phyloP scores from a whole-genome alignment of 2,329 filamentous ascomycete genomes.

The Mycogone perniciosa region DNA sequence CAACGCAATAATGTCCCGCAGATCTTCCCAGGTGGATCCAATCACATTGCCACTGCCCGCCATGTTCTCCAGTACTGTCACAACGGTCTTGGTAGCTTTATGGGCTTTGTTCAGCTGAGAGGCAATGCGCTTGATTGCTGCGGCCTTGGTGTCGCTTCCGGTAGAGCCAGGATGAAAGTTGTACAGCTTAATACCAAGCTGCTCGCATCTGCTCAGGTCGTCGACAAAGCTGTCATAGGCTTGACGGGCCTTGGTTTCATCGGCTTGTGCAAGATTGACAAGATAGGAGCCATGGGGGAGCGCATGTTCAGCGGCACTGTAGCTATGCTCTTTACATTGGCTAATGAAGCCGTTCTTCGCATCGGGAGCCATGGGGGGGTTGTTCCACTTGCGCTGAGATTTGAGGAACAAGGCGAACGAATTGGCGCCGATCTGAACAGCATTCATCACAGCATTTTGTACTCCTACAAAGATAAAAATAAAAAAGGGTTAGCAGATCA shows the following conservation, averaged over 20 bases:
- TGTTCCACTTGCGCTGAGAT: slow-evolving; percentile 91
- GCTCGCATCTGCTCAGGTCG: slow-evolving; percentile 78
- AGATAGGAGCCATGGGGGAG: slow-evolving; percentile 95
- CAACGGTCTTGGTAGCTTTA: slow-evolving; percentile 64
- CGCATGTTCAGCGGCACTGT: slow-evolving; percentile 64
- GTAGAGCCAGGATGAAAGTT: slow-evolving; percentile 95
- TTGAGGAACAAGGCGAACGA: slow-evolving; percentile 94
- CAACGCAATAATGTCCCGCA: slow-evolving; percentile 73
- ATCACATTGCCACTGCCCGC: slow-evolving; percentile 83
- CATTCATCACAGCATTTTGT: slow-evolving; percentile 78
- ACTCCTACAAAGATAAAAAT: slow-evolving; percentile 54
- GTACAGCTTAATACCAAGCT: slow-evolving; percentile 82
- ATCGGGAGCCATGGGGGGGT: slow-evolving; percentile 65
- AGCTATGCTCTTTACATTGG: slow-evolving; percentile 61
- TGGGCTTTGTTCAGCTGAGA: slow-evolving; percentile 77
- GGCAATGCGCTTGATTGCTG: slow-evolving; percentile 74
- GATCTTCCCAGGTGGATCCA: slow-evolving; percentile 77
- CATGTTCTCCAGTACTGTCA: slow-evolving; percentile 93
- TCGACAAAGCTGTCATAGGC: slow-evolving; percentile 83
- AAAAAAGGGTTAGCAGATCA: neutral
- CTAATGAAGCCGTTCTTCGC: slow-evolving; percentile 63
- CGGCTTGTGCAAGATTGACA: slow-evolving; percentile 86
- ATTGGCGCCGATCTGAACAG: slow-evolving; percentile 78
- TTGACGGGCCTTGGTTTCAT: slow-evolving; percentile 72
- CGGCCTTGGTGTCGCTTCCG: slow-evolving; percentile 57